These are phyloP conservation scores for Sclerotinia trifoliorum DNA, from an alignment of 2,329 filamentous ascomycete genomes.

Conservation along the genomic window DNA sequence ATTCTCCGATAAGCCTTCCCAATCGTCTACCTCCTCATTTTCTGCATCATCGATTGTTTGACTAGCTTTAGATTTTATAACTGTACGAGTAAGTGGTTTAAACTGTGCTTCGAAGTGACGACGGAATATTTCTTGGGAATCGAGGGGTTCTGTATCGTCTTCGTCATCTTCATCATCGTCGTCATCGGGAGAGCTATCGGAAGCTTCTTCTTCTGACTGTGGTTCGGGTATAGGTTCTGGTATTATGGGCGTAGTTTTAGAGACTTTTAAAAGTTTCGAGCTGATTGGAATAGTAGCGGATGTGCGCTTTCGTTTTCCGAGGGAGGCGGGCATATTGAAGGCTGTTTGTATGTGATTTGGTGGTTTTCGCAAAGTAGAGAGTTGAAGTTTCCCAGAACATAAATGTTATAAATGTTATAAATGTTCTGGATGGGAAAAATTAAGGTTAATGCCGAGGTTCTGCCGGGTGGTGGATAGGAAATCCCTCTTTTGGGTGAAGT, in stretches of 20 bases:
- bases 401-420: slow-evolving; percentile 7
- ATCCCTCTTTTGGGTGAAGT: neutral
- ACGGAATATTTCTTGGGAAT: slow-evolving; percentile 73
- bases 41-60: slow-evolving; percentile 35
- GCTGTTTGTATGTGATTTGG: slow-evolving; percentile 9
- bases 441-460: neutral
- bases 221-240: neutral
- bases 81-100: slow-evolving; percentile 59
- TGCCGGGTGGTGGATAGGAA: slow-evolving; percentile 20
- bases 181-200: neutral
- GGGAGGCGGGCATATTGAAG: slow-evolving; percentile 38
- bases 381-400: slow-evolving; percentile 23
- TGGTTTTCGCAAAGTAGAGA: neutral
- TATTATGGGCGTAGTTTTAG: neutral
- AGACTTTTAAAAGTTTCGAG: slow-evolving; percentile 3
- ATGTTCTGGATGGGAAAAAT: slow-evolving; percentile 9
- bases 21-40: slow-evolving; percentile 50
- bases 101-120: slow-evolving; percentile 88
- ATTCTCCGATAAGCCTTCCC: slow-evolving; percentile 57
- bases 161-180: slow-evolving; percentile 24
- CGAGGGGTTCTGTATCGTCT: slow-evolving; percentile 36
- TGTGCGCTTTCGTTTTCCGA: slow-evolving; percentile 51
- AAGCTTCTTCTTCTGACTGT: slow-evolving; percentile 11
- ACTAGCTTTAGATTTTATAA: slow-evolving; percentile 20
- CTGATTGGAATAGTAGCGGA: slow-evolving; percentile 38